Base-by-base conservation (phyloP, 805 yeast species). In the Zygosaccharomyces gambellarensis region DNA sequence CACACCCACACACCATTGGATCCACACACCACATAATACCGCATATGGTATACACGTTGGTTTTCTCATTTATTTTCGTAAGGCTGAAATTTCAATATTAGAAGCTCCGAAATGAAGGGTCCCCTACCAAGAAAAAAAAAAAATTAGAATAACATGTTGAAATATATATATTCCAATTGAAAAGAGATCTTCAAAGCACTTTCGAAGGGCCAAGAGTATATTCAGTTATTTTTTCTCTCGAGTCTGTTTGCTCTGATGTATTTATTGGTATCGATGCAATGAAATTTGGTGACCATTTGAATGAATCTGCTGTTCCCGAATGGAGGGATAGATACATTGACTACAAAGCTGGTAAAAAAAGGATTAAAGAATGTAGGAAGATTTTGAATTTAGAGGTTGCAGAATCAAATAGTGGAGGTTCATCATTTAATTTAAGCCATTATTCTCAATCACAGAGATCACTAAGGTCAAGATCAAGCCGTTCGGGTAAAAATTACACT, bases 311-410 rank as follows among this genome's bases (percentile, higher is more conserved):
- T 11, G 85, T 86, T 48, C 96, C 97, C 4, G 95, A 86, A 60
- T 90, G 97, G 97, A 82, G 80, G 60, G 83, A 81, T 47, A 82
- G 83, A 60, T 90, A 90, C 62, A 74, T 90, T 30, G 85, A 87
- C 60, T 85, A 85, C 63, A 81, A 82, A 57, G 63, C 67, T 39
- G 74, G 79, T 29, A 73, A 71, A 58, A 56, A 52, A 57, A 67
- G 62, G 53, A 60, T 74, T 45, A 72, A 59, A 8, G 68, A 69
- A 29, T 57, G 52, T 41, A 44, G 47, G 14, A 45, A 46, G 29
- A 44, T 30, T 14, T 27, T 51, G 48, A 45, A 48, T 29, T 30
- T 42, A 28, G 45, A 42, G 29, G 17, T 21, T 17, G 21, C 19
- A 7, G 36, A 31, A 11, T 30, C 22, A 17, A 11, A 8, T 17